These are phyloP conservation scores for Wickerhamomyces sp. DNA, from an alignment of 1,139 yeast species.

Conservation along the genomic window DNA sequence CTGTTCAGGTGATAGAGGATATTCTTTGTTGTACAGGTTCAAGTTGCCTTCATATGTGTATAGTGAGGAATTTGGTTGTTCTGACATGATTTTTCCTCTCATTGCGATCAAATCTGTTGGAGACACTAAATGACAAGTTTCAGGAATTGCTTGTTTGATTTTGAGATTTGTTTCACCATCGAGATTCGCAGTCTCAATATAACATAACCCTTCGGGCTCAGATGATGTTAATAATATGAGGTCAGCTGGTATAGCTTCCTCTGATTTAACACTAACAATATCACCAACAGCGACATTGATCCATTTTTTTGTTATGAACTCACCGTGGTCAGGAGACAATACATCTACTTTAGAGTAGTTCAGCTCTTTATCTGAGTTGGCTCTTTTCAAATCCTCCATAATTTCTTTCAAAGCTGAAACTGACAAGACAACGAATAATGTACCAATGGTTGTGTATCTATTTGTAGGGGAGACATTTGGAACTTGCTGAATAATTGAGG, in stretches of 20 bases:
- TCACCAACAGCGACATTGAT: slow-evolving; percentile 89
- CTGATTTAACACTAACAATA: slow-evolving; percentile 76
- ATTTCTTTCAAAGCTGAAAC: slow-evolving; percentile 93
- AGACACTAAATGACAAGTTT: slow-evolving; percentile 70
- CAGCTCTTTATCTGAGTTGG: slow-evolving; percentile 81
- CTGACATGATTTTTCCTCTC: slow-evolving; percentile 64
- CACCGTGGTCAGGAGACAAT: slow-evolving; percentile 54
- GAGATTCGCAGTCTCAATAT: slow-evolving; percentile 93
- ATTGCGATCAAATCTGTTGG: slow-evolving; percentile 55
- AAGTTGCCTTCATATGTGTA: slow-evolving; percentile 94
- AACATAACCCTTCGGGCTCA: slow-evolving; percentile 97
- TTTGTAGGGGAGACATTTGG: slow-evolving; percentile 97
- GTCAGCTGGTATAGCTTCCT: slow-evolving; percentile 95
- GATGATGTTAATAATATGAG: slow-evolving; percentile 79
- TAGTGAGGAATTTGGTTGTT: slow-evolving; percentile 89
- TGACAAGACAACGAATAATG: slow-evolving; percentile 72
- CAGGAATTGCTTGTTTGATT: slow-evolving; percentile 81
- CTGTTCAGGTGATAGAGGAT: slow-evolving; percentile 87
- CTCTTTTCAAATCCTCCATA: slow-evolving; percentile 86
- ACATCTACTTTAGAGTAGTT: slow-evolving; percentile 76
- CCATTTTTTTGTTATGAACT: slow-evolving; percentile 71
- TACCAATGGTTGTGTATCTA: slow-evolving; percentile 91
- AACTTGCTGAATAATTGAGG: slow-evolving; percentile 93
- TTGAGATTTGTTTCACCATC: slow-evolving; percentile 98
- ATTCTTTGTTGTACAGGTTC: slow-evolving; percentile 49